Conservation (phyloP, 768 basidiomycete genomes). For the Mycena belliarum region DNA sequence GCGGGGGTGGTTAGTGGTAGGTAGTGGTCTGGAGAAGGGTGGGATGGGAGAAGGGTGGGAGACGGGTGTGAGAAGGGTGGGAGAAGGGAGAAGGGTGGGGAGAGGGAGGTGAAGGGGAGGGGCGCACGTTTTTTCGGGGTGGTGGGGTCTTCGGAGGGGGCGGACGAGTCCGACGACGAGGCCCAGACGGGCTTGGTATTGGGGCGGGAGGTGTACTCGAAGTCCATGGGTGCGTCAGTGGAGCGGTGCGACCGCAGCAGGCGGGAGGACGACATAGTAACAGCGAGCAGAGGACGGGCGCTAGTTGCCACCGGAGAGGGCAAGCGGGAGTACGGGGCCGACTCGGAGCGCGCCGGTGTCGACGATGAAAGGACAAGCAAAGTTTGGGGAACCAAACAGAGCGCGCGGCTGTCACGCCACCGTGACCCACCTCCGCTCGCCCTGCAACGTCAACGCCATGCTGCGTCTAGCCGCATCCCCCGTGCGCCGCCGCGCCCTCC, state of each 20-base stretch:
- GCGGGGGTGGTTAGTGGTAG: no score
- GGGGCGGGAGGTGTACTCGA: conserved; percentile 76
- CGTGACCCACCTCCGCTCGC: conserved; percentile 21
- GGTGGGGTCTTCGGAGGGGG: conserved; percentile 40
- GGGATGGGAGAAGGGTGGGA: no score
- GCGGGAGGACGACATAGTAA: conserved; percentile 6
- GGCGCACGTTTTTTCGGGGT: conserved; percentile 71
- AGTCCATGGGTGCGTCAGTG: conserved; percentile 88
- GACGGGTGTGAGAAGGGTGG: no score
- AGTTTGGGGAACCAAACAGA: conserved; percentile 32
- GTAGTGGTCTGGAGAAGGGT: no score
- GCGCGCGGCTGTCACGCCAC: conserved; percentile 28
- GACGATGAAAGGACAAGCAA: conserved; percentile 15
- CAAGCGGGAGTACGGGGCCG: no score
- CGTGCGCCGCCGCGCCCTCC: conserved; percentile 5
- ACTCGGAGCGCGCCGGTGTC: conserved; percentile 22
- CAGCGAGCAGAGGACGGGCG: not conserved
- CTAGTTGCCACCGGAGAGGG: no score
- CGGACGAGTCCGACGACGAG: conserved; percentile 19
- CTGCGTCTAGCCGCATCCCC: conserved; percentile 16
- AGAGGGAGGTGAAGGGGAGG: conserved; percentile 1
- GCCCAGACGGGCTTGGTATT: conserved; percentile 61
- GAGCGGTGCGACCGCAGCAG: conserved; percentile 42
- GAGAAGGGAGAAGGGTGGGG: no score
- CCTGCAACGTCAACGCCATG: conserved; percentile 20